Evolutionary conservation across 768 basidiomycete species (phyloP).

Genomic region (Pleurotus eryngii): DNA sequence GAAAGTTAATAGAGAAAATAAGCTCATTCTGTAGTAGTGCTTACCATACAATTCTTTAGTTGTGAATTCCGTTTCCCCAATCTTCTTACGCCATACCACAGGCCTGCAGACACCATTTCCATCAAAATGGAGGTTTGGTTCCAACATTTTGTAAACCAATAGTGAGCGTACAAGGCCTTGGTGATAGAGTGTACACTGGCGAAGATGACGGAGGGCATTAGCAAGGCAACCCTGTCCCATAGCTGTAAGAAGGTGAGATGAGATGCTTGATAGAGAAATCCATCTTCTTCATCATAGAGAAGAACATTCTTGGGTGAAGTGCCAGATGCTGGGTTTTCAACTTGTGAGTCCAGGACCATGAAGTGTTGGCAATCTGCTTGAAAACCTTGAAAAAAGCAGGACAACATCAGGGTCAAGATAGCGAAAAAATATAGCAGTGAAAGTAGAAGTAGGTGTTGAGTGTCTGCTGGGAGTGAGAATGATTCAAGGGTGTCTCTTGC

Average conservation of each 20-base stretch:
- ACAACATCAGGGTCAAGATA: background rate
- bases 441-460: background rate
- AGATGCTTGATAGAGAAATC: background rate
- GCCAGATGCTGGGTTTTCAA: too few relatives aligned
- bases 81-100: background rate
- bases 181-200: background rate
- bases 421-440: background rate
- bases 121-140: background rate
- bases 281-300: background rate
- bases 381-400: background rate
- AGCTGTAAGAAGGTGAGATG: background rate
- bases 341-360: too few relatives aligned
- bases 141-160: background rate
- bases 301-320: background rate
- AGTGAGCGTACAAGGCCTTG: background rate
- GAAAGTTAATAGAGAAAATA: too few relatives aligned
- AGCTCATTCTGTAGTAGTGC: too few relatives aligned
- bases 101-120: background rate
- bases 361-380: background rate
- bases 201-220: background rate
- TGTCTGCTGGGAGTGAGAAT: background rate
- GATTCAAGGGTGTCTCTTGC: too few relatives aligned
- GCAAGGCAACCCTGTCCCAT: background rate
- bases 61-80: too few relatives aligned
- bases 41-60: too few relatives aligned